Percentiles rank a stretch among this genome's conserved stretches.
These are phyloP conservation scores for Cucurbita ficifolia DNA, from an alignment of 306 rosid species.

Conservation along the genomic window DNA sequence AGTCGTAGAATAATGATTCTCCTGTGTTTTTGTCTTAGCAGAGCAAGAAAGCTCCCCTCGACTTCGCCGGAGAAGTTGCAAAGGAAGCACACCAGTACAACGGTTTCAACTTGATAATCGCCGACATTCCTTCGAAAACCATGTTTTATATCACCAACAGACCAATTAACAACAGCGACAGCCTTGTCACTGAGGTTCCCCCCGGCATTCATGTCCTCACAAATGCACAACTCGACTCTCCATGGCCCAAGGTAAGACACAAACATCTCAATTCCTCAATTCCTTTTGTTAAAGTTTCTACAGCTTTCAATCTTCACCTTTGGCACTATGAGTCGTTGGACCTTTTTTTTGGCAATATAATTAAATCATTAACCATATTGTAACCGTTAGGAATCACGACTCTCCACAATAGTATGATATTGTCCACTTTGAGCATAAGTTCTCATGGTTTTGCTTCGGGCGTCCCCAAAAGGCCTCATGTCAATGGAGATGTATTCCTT, in stretches of 20 bases:
- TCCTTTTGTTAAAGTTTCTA: background rate
- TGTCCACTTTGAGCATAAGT: too few relatives aligned
- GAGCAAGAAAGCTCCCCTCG: constrained; percentile 49
- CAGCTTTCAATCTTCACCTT: background rate
- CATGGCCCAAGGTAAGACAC: constrained; percentile 74
- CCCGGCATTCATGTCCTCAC: constrained; percentile 82
- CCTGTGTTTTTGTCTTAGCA: constrained; percentile 9
- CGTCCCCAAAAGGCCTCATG: too few relatives aligned
- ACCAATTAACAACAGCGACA: constrained; percentile 18
- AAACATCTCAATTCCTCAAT: background rate
- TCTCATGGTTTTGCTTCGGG: too few relatives aligned
- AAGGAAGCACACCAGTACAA: constrained; percentile 49
- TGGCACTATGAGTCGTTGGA: background rate
- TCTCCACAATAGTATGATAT: too few relatives aligned
- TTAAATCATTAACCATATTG: background rate
- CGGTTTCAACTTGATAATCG: constrained; percentile 61
- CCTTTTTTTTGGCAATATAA: background rate
- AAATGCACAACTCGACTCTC: constrained; percentile 52
- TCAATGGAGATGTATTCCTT: too few relatives aligned
- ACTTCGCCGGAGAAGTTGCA: constrained; percentile 43
- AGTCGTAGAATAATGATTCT: background rate
- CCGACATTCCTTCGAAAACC: constrained; percentile 38
- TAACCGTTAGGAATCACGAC: too few relatives aligned
- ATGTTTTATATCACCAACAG: constrained; percentile 75
- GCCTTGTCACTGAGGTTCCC: constrained; percentile 24